Percentiles rank a stretch among this genome's conserved stretches.
These are phyloP conservation scores for Debaryomycetaceae sp. DNA, from an alignment of 1,139 yeast species.

Conservation along the genomic window DNA sequence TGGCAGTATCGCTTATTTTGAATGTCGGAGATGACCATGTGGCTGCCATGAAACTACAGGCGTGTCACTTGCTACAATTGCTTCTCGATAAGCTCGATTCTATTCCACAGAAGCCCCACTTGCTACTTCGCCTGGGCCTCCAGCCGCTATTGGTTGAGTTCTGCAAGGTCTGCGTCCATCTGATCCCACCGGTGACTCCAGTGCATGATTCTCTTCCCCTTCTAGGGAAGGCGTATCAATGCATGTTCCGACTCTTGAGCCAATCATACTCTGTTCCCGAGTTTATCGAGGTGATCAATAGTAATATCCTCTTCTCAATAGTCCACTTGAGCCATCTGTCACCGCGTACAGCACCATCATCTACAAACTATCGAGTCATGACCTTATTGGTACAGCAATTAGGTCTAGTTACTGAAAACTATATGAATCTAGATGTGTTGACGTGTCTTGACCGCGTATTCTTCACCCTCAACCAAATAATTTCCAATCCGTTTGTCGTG, in stretches of 20 bases:
- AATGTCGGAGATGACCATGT: constrained; percentile 44
- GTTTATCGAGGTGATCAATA: constrained; percentile 12
- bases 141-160: constrained; percentile 30
- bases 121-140: constrained; percentile 25
- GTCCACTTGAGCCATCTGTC: constrained; percentile 7
- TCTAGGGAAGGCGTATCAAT: constrained; percentile 16
- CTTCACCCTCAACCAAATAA: constrained; percentile 18
- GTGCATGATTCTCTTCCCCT: constrained; percentile 12
- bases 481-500: constrained; percentile 16
- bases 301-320: constrained; percentile 13
- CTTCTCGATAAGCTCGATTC: constrained; percentile 6
- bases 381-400: constrained; percentile 9
- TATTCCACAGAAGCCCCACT: constrained; percentile 9
- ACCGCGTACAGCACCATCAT: constrained; percentile 5
- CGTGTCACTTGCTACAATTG: constrained; percentile 22
- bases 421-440: constrained; percentile 10
- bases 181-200: constrained; percentile 37
- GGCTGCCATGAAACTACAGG: constrained; percentile 30
- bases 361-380: constrained; percentile 3
- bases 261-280: constrained; percentile 3
- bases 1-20: constrained; percentile 37
- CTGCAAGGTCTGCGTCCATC: constrained; percentile 27
- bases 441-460: constrained; percentile 20
- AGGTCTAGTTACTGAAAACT: constrained; percentile 4
- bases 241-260: constrained; percentile 7